Percentiles rank a stretch among this genome's conserved stretches.
Conservation (phyloP, 768 basidiomycete genomes). For the Hericium alpestre region DNA sequence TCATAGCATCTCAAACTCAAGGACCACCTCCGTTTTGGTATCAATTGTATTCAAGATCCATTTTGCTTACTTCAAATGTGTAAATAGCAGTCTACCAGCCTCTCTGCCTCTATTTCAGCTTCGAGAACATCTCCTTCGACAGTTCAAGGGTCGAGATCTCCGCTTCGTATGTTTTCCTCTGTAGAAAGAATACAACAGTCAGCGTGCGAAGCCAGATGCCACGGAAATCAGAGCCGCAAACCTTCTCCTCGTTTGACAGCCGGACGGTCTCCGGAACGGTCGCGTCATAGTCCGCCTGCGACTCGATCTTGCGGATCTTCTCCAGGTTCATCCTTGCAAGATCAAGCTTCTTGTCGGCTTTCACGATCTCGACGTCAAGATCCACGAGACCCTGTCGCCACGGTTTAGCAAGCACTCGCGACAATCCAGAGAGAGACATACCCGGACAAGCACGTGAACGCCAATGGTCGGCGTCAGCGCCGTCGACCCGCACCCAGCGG, state of each 20-base stretch:
- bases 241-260: conserved; percentile 71
- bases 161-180: conserved; percentile 71
- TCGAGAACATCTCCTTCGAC: conserved; percentile 68
- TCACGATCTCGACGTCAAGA: conserved; percentile 76
- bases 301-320: conserved; percentile 66
- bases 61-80: too few species aligned
- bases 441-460: conserved; percentile 79
- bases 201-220: background rate
- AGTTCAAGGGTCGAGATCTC: conserved; percentile 66
- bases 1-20: too few species aligned
- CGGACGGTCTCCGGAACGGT: conserved; percentile 76
- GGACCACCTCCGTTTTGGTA: too few species aligned
- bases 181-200: background rate
- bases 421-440: conserved; percentile 24
- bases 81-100: too few species aligned
- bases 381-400: conserved; percentile 73
- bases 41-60: too few species aligned
- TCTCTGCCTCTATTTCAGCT: conserved; percentile 34
- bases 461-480: conserved; percentile 67
- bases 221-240: conserved; percentile 23
- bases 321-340: conserved; percentile 57
- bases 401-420: background rate
- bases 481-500: conserved; percentile 78
- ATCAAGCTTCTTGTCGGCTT: conserved; percentile 83
- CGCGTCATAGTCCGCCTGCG: conserved; percentile 65